These are phyloP conservation scores for Penicillium sp. DNA, from an alignment of 2,329 filamentous ascomycete genomes.

Conservation along the genomic window DNA sequence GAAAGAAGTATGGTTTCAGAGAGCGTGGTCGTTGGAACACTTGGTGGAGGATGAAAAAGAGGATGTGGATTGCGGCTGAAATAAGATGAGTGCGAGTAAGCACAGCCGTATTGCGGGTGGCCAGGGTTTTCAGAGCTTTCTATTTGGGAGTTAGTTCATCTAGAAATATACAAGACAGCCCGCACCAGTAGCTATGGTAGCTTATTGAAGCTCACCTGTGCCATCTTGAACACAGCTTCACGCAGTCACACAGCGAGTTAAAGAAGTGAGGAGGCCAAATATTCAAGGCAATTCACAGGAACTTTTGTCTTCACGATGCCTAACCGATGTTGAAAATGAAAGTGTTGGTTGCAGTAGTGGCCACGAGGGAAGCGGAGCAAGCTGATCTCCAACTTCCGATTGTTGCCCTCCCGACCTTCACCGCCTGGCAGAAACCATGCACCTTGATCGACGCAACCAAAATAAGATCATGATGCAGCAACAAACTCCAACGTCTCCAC, in stretches of 20 bases:
- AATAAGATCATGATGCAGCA: conserved; percentile 18
- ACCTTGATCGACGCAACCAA: conserved; percentile 19
- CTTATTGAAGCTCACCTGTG: conserved; percentile 24
- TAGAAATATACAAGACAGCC: background rate
- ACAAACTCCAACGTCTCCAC: background rate
- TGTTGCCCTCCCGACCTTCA: conserved; percentile 13
- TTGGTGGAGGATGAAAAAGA: conserved; percentile 74
- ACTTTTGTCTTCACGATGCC: background rate
- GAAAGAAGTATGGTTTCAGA: conserved; percentile 66
- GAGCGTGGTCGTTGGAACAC: conserved; percentile 63
- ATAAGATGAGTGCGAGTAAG: conserved; percentile 82
- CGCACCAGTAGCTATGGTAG: conserved; percentile 15
- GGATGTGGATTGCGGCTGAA: conserved; percentile 67
- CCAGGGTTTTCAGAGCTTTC: conserved; percentile 61
- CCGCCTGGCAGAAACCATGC: conserved; percentile 25
- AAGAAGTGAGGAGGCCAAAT: background rate
- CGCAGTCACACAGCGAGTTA: background rate
- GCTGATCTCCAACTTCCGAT: background rate
- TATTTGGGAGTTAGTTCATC: conserved; percentile 21
- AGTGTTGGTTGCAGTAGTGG: background rate
- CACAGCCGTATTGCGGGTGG: conserved; percentile 73
- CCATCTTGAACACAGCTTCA: conserved; percentile 18
- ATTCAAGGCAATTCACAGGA: background rate
- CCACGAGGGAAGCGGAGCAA: background rate
- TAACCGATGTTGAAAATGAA: background rate